Evolutionary conservation across 139 green algal species (phyloP).

Genomic region (Eudorina sp.): DNA sequence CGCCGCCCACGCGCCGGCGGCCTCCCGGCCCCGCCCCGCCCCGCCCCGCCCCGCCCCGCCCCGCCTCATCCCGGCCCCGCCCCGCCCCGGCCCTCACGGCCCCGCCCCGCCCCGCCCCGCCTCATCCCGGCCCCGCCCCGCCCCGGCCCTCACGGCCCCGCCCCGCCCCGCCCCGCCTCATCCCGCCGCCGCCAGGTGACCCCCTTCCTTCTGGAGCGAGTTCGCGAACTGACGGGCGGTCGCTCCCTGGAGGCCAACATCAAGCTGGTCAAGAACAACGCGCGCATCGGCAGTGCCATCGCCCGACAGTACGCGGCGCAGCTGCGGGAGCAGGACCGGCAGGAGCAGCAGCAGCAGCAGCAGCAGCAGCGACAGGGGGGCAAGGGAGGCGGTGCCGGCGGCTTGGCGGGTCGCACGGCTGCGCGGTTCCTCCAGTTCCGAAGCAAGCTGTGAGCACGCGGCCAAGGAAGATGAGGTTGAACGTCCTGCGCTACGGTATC

Average conservation of each 20-base stretch:
- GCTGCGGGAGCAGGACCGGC: not conserved
- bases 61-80: no score
- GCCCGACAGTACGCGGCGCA: constrained; percentile 7
- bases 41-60: no score
- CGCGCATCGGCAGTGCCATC: constrained; percentile 74
- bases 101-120: no score
- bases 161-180: no score
- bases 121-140: no score
- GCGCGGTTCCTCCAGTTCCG: not conserved
- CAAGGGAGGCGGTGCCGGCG: not conserved
- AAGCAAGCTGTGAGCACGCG: constrained; percentile 7
- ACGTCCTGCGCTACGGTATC: no score
- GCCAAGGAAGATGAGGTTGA: no score
- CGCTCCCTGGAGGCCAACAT: constrained; percentile 94
- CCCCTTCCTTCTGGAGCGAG: constrained; percentile 91
- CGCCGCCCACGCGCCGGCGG: no score
- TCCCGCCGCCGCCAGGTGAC: constrained; percentile 85
- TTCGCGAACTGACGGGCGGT: constrained; percentile 86
- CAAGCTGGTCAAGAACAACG: constrained; percentile 97
- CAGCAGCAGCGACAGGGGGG: not conserved
- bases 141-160: no score
- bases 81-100: no score
- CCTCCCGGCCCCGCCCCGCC: no score
- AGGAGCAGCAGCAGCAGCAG: not conserved
- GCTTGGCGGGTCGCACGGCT: not conserved